Evolutionary conservation across 2,329 filamentous ascomycete genomes (phyloP).

Genomic region (Aspergillus sp.): DNA sequence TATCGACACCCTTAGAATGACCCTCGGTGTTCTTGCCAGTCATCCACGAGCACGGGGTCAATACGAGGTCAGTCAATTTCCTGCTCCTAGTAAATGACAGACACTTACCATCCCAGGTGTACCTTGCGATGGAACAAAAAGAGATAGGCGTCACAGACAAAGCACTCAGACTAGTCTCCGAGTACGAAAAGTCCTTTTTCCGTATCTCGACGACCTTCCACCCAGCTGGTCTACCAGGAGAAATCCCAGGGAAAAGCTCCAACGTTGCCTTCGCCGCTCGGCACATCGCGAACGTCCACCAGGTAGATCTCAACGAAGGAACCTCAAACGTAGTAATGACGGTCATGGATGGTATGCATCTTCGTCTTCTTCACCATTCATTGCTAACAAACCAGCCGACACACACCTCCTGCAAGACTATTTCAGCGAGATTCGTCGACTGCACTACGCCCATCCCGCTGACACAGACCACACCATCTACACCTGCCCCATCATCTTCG

Average conservation of each 20-base stretch:
- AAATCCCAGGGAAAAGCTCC: conserved; percentile 71
- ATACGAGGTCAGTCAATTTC: conserved; percentile 62
- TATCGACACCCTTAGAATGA: conserved; percentile 64
- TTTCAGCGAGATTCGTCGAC: conserved; percentile 62
- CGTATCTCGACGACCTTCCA: conserved; percentile 67
- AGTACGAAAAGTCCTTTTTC: conserved; percentile 64
- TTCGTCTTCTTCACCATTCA: background rate
- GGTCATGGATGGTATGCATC: background rate
- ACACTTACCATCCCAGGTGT: background rate
- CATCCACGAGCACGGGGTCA: conserved; percentile 61
- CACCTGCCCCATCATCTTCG: conserved; percentile 69
- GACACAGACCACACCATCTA: conserved; percentile 57
- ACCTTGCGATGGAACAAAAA: background rate
- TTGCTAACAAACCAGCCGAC: conserved; percentile 18
- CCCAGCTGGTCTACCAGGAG: conserved; percentile 62
- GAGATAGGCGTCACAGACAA: conserved; percentile 38
- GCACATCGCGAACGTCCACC: conserved; percentile 23
- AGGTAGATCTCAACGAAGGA: conserved; percentile 14
- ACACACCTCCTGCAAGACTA: conserved; percentile 68
- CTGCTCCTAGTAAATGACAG: background rate
- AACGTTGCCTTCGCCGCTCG: conserved; percentile 68
- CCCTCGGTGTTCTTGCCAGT: conserved; percentile 65
- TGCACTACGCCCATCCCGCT: conserved; percentile 54
- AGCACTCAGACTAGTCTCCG: conserved; percentile 59
- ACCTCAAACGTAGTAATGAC: background rate